These are phyloP conservation scores for Populus tremula DNA, from an alignment of 345 rosid species.

Conservation along the genomic window DNA sequence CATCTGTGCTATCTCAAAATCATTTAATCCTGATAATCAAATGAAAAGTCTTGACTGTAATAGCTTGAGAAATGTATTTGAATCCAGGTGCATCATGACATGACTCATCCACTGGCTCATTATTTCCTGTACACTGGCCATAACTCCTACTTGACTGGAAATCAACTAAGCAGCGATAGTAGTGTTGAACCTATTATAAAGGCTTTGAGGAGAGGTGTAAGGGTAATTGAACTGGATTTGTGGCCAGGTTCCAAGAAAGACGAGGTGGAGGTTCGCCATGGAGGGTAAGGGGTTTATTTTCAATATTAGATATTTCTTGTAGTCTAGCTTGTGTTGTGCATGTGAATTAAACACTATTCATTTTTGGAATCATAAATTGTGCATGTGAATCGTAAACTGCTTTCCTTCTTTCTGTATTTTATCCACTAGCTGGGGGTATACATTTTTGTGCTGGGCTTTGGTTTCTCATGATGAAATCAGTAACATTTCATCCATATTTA, in stretches of 20 bases:
- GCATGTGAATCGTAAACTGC: neutral
- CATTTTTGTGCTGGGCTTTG: neutral
- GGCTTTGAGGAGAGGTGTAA: constrained; percentile 59
- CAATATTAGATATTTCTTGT: neutral
- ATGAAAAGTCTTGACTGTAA: neutral
- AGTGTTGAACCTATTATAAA: constrained; percentile 54
- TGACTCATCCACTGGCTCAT: constrained; percentile 70
- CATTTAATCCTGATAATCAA: neutral
- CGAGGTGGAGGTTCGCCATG: constrained; percentile 63
- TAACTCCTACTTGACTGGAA: constrained; percentile 84
- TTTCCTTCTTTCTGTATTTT: too few species aligned
- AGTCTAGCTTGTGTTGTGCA: neutral
- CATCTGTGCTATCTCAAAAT: neutral
- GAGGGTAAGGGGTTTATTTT: constrained; percentile 45
- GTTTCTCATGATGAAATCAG: neutral
- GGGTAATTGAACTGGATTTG: constrained; percentile 84
- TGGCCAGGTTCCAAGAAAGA: constrained; percentile 61
- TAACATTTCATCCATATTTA: neutral
- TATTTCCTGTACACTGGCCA: constrained; percentile 81
- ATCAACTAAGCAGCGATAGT: constrained; percentile 63
- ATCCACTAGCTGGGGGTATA: neutral
- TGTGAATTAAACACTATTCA: neutral
- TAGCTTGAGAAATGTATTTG: neutral
- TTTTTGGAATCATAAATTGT: neutral
- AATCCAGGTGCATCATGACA: constrained; percentile 64